A percentile compares a stretch with the other conserved stretches of the same genome.
These are phyloP conservation scores for Ceratocystis eucalypticola DNA, from an alignment of 2,329 filamentous ascomycete genomes.

Conservation along the genomic window DNA sequence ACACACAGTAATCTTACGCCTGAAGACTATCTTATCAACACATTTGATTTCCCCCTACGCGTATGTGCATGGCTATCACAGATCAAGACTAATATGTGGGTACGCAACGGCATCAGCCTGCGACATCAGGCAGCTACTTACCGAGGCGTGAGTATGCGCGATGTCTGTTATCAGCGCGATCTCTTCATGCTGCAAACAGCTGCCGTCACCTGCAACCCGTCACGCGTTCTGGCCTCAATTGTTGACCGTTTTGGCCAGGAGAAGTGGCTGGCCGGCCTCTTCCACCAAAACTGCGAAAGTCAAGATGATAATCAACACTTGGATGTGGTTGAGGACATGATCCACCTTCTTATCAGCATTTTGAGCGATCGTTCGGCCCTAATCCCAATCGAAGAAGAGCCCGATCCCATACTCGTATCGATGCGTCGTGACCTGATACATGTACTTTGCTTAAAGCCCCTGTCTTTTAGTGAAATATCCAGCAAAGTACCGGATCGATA, in stretches of 20 bases:
- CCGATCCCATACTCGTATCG: slow-evolving; percentile 49
- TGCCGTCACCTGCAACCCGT: slow-evolving; percentile 71
- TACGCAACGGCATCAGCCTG: slow-evolving; percentile 89
- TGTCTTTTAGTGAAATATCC: slow-evolving; percentile 87
- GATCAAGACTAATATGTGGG: slow-evolving; percentile 98
- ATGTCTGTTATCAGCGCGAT: slow-evolving; percentile 88
- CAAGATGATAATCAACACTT: slow-evolving; percentile 81
- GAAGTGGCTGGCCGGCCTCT: slow-evolving; percentile 74
- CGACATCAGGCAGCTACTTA: slow-evolving; percentile 93
- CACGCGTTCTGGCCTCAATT: slow-evolving; percentile 72
- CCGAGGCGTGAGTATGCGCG: slow-evolving; percentile 72
- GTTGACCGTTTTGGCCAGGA: slow-evolving; percentile 84
- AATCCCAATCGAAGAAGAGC: slow-evolving; percentile 48
- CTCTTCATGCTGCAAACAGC: slow-evolving; percentile 89
- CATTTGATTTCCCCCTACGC: slow-evolving; percentile 84
- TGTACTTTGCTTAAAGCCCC: slow-evolving; percentile 86
- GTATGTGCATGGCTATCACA: slow-evolving; percentile 95
- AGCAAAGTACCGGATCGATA: slow-evolving; percentile 77
- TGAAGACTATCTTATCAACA: slow-evolving; percentile 70
- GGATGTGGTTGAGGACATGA: slow-evolving; percentile 89
- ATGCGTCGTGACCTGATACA: slow-evolving; percentile 86
- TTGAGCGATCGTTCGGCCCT: slow-evolving; percentile 79
- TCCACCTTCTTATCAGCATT: slow-evolving; percentile 81
- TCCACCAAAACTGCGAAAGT: slow-evolving; percentile 54
- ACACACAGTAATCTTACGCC: slow-evolving; percentile 42